Conservation (phyloP, 768 basidiomycete genomes). For the Trametes cingulata region DNA sequence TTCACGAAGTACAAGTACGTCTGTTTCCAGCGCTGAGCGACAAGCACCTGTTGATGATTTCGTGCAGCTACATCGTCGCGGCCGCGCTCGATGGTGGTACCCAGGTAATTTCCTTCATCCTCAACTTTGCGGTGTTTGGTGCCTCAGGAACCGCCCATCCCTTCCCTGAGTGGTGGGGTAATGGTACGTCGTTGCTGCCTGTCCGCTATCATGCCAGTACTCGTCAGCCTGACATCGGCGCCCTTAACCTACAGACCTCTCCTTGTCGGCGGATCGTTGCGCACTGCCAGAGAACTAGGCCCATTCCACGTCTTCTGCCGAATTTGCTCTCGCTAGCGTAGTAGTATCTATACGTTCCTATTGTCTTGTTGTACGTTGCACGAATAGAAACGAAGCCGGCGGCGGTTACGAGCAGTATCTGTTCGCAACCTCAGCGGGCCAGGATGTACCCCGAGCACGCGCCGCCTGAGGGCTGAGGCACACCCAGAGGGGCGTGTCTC, state of each 20-base stretch:
- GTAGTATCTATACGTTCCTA: constrained; percentile 1
- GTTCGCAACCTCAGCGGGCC: too few species aligned
- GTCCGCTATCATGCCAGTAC: background rate
- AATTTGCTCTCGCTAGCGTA: background rate
- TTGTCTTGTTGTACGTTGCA: background rate
- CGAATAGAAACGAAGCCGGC: constrained; percentile 2
- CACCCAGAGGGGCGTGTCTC: too few species aligned
- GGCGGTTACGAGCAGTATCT: too few species aligned
- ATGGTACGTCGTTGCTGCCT: constrained; percentile 17
- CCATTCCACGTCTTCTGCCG: background rate
- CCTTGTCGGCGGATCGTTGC: constrained; percentile 30
- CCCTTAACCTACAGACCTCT: constrained; percentile 18
- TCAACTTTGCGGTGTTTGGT: constrained; percentile 35
- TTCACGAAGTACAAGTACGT: constrained; percentile 40
- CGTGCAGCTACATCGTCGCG: constrained; percentile 40
- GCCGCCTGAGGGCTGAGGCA: too few species aligned
- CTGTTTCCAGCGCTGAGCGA: background rate
- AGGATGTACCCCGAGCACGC: too few species aligned
- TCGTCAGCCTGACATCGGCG: background rate
- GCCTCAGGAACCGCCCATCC: constrained; percentile 29
- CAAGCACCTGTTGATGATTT: background rate
- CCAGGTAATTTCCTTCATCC: constrained; percentile 38
- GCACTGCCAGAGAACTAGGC: constrained; percentile 19
- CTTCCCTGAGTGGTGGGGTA: constrained; percentile 33
- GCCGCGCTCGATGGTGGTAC: constrained; percentile 43